Evolutionary conservation across 2,329 filamentous ascomycete species (phyloP).

Genomic region (Colletotrichum sp.): DNA sequence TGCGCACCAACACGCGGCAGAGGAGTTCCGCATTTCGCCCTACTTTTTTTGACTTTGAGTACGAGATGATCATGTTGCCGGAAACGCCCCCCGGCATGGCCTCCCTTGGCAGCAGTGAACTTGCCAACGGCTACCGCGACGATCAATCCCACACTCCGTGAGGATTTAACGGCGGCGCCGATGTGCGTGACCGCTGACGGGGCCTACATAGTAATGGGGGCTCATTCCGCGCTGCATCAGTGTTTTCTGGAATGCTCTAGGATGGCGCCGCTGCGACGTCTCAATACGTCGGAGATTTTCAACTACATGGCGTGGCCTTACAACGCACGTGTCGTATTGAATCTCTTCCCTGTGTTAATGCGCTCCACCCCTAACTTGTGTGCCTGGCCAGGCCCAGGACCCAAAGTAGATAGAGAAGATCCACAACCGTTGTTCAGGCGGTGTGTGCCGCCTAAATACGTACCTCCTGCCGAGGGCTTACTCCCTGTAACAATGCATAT

Average conservation of each 20-base stretch:
- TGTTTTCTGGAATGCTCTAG: not conserved
- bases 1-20: not conserved
- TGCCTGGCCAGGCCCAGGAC: not conserved
- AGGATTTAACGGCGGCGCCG: not conserved
- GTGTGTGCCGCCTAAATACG: not conserved
- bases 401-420: not conserved
- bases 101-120: not conserved
- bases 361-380: not conserved
- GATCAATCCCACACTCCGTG: not conserved
- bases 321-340: not conserved
- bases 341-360: not conserved
- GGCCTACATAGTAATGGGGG: not conserved
- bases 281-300: not conserved
- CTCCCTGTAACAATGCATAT: not conserved
- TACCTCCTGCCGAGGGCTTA: not conserved
- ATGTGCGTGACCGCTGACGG: not conserved
- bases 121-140: not conserved
- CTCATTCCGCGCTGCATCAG: fast-evolving
- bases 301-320: not conserved
- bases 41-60: not conserved
- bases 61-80: not conserved
- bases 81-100: not conserved
- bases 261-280: not conserved
- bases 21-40: not conserved
- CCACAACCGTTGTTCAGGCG: not conserved